Conservation (phyloP, 2,329 filamentous ascomycete genomes). For the Blastomyces parvus region DNA sequence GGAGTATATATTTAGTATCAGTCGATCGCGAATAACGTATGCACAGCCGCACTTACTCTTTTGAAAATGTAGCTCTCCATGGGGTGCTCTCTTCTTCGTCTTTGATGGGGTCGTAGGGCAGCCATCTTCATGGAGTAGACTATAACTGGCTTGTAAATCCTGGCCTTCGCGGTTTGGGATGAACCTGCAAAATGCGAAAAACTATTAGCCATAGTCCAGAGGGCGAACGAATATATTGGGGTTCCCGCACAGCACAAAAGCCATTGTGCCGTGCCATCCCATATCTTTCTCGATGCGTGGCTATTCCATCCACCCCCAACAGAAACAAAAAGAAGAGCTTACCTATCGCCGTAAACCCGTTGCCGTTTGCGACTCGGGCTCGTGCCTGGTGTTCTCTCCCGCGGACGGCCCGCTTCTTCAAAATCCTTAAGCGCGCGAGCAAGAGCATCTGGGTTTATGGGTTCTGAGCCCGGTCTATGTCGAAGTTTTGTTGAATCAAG, state of each 20-base stretch:
- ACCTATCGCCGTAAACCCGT: conserved; percentile 57
- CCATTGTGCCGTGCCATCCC: background rate
- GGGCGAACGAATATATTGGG: background rate
- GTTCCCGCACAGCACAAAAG: background rate
- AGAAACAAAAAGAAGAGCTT: conserved; percentile 7
- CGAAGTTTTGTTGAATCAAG: conserved; percentile 21
- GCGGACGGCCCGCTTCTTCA: conserved; percentile 48
- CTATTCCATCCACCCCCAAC: background rate
- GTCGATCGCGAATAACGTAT: background rate
- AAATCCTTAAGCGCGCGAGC: conserved; percentile 53
- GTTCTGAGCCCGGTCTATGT: conserved; percentile 36
- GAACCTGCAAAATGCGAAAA: conserved; percentile 51
- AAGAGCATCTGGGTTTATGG: conserved; percentile 50
- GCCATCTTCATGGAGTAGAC: conserved; percentile 79
- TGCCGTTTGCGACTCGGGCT: conserved; percentile 62
- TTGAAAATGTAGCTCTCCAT: conserved; percentile 89
- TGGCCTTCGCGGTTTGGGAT: conserved; percentile 90
- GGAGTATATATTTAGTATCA: conserved; percentile 15
- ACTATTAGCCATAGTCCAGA: conserved; percentile 7
- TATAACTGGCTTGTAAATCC: conserved; percentile 88
- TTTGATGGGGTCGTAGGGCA: conserved; percentile 86
- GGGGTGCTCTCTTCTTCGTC: conserved; percentile 71
- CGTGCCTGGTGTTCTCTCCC: conserved; percentile 53
- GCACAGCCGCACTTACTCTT: conserved; percentile 54
- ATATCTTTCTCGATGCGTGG: background rate